These are phyloP conservation scores for Pythium rhizo-oryzae DNA, from an alignment of 352 stramenopile genomes.

Conservation along the genomic window DNA sequence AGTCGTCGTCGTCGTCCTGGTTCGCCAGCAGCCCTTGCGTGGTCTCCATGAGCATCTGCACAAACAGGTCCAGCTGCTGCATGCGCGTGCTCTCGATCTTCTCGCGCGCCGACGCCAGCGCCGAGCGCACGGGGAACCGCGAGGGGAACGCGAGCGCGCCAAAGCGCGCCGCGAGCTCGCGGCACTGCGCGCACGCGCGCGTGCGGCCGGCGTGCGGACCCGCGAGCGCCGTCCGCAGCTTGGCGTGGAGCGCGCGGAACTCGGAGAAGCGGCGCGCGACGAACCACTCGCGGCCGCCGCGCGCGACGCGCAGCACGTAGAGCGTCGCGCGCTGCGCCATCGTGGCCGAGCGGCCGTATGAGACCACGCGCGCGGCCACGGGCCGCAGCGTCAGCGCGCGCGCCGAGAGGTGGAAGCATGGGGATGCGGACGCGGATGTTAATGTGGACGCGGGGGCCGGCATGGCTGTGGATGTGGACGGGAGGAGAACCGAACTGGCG, in stretches of 20 bases:
- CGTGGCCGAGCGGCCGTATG: slow-evolving; percentile 67
- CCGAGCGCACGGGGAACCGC: slow-evolving; percentile 53
- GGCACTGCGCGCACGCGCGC: slow-evolving; percentile 43
- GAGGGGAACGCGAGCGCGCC: slow-evolving; percentile 50
- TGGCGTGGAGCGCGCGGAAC: slow-evolving; percentile 60
- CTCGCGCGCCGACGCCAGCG: slow-evolving; percentile 47
- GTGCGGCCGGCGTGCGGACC: background rate
- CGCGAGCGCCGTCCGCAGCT: slow-evolving; percentile 40
- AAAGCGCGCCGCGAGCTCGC: slow-evolving; percentile 54
- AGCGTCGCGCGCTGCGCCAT: slow-evolving; percentile 58
- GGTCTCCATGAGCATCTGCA: slow-evolving; percentile 66
- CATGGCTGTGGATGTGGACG: background rate
- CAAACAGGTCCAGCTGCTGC: slow-evolving; percentile 64
- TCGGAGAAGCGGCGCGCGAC: slow-evolving; percentile 78
- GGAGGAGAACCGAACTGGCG: slow-evolving; percentile 1
- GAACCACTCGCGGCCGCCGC: slow-evolving; percentile 62
- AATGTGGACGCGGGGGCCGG: background rate
- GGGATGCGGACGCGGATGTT: background rate
- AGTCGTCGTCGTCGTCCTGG: slow-evolving; percentile 52
- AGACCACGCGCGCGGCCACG: slow-evolving; percentile 64
- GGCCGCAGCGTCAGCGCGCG: slow-evolving; percentile 50
- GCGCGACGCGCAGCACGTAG: slow-evolving; percentile 70
- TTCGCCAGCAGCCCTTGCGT: slow-evolving; percentile 66
- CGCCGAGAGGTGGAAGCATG: slow-evolving; percentile 27
- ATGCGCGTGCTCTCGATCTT: slow-evolving; percentile 59